Evolutionary conservation across 2,329 filamentous ascomycete species (phyloP).

Genomic region (Pleurostoma richardsiae): DNA sequence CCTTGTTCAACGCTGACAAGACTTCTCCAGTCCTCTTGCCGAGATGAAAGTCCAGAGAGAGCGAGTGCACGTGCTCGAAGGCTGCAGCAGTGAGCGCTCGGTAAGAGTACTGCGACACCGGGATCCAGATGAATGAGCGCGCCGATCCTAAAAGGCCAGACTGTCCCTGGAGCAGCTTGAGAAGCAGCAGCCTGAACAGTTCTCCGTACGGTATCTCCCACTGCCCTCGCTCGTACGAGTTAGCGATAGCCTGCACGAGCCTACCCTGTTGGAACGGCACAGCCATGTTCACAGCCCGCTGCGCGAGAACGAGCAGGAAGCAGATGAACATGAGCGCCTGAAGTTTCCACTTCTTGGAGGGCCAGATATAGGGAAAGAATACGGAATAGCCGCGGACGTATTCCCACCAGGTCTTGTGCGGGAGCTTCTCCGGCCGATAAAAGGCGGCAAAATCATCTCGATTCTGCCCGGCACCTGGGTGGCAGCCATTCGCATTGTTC

Average conservation of each 20-base stretch:
- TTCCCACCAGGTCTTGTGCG: slow-evolving; percentile 91
- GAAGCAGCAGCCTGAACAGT: slow-evolving; percentile 72
- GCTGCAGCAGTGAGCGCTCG: slow-evolving; percentile 88
- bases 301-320: slow-evolving; percentile 72
- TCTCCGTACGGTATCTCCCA: slow-evolving; percentile 62
- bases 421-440: slow-evolving; percentile 81
- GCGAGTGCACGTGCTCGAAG: slow-evolving; percentile 93
- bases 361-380: slow-evolving; percentile 97
- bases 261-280: slow-evolving; percentile 77
- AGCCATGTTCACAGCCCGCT: slow-evolving; percentile 79
- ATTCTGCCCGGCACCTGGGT: slow-evolving; percentile 15
- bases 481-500: slow-evolving; percentile 28
- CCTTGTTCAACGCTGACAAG: slow-evolving; percentile 91
- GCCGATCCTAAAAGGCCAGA: slow-evolving; percentile 82
- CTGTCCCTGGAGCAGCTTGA: slow-evolving; percentile 78
- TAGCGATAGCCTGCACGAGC: slow-evolving; percentile 70
- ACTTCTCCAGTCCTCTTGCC: slow-evolving; percentile 97
- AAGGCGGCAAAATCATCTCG: slow-evolving; percentile 70
- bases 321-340: slow-evolving; percentile 78
- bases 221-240: slow-evolving; percentile 34
- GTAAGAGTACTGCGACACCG: slow-evolving; percentile 95
- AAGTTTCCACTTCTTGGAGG: slow-evolving; percentile 67
- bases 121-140: slow-evolving; percentile 87
- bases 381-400: slow-evolving; percentile 88
- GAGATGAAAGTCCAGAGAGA: slow-evolving; percentile 94